phyloP scores from a whole-genome alignment of 2,329 filamentous ascomycete species.

The Torrubiella hemipterigena region DNA sequence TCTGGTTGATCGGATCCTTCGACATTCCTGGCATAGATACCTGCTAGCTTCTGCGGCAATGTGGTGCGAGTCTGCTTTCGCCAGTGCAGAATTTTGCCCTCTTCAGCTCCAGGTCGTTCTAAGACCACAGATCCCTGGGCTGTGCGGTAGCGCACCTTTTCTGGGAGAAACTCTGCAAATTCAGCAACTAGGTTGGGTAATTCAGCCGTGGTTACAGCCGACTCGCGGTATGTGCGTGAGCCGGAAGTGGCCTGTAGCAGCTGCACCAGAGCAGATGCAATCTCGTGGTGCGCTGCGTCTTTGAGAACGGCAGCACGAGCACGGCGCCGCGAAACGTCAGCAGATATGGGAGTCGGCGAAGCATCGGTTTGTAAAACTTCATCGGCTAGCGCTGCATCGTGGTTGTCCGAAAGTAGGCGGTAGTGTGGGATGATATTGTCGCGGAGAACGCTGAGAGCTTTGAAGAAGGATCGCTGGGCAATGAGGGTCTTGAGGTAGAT shows the following conservation, averaged over 20 bases:
- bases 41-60: constrained; percentile 14
- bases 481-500: constrained; percentile 28
- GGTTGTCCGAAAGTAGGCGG: constrained; percentile 11
- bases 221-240: constrained; percentile 11
- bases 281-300: constrained; percentile 19
- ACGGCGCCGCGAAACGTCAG: constrained; percentile 13
- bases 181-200: constrained; percentile 20
- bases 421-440: constrained; percentile 28
- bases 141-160: constrained; percentile 18
- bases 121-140: constrained; percentile 17
- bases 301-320: constrained; percentile 16
- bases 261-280: constrained; percentile 14
- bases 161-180: constrained; percentile 20
- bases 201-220: constrained; percentile 9
- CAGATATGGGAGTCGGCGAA: constrained; percentile 2
- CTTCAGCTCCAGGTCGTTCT: constrained; percentile 10
- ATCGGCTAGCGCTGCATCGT: constrained; percentile 16
- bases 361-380: constrained; percentile 19
- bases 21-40: constrained; percentile 6
- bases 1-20: constrained; percentile 9
- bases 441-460: constrained; percentile 24
- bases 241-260: constrained; percentile 15
- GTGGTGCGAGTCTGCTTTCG: constrained; percentile 11
- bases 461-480: constrained; percentile 12
- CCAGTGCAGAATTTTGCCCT: constrained; percentile 12